Evolutionary conservation across 2,329 filamentous ascomycete genomes (phyloP), one percentile per base, ranked within the genome.

Genomic region (Claviceps quebecensis): DNA sequence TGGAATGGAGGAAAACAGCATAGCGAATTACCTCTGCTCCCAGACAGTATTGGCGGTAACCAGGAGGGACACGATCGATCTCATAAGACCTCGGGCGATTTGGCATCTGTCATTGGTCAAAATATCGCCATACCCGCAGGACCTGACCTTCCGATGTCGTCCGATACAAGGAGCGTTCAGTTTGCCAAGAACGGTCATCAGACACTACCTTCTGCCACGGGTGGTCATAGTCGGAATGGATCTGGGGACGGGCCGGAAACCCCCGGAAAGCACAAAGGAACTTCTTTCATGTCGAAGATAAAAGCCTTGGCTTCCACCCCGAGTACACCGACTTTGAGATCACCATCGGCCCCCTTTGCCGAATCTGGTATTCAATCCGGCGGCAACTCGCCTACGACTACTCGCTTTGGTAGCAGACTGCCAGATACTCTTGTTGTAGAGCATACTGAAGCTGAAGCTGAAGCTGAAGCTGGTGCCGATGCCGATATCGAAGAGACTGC

Each of bases 251-350:
- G 85, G 49, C 73, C 68, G n/a, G 85, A 86, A 39, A 69, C 70
- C 8, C 65, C 72, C 14, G 71, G 69, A 52, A 83, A 81, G 65
- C 77, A 77, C 22, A 74, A 75, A 54, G 72, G 77, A 51, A 77
- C 78, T 22, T 83, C 84, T 23, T 75, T 94, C 56, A 87, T 95
- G 67, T 83, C 83, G 17, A 89, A 85, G 64, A 67, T 95, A 56
- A 88, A 86, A 63, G 83, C 86, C 3, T 70, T 94, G 51, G 80
- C 86, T 22, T 77, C 74, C 11, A 67, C 70, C 7, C 66, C 71
- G n/a, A 66, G 65, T 23, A 63, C 73, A 13, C 75, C 77, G 50
- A 66, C 67, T n/a, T 68, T 75, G 65, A 68, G 61, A 63, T 70
- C 57, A 61, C 69, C 54, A 59, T 59, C 50, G 57, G 62, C 23